These are phyloP conservation scores for Trichosporon asahii DNA, from an alignment of 1,284 basidiomycete species.

Conservation along the genomic window DNA sequence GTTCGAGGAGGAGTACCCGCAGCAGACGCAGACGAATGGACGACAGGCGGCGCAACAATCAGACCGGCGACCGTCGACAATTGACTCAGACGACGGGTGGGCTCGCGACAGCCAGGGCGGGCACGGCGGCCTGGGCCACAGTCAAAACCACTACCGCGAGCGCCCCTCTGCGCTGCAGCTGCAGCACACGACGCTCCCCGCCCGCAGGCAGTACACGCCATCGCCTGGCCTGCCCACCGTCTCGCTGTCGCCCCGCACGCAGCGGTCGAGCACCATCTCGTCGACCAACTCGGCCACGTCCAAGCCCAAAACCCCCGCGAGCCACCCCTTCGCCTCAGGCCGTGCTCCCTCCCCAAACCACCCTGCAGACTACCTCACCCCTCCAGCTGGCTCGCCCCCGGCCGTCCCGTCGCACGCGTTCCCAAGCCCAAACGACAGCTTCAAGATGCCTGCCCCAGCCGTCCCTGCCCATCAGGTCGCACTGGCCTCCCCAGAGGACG, in stretches of 20 bases:
- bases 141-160: background rate
- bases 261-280: conserved; percentile 28
- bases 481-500: conserved; percentile 39
- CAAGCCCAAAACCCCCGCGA: conserved; percentile 19
- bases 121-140: too few relatives aligned
- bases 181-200: background rate
- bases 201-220: background rate
- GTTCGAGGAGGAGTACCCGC: conserved; percentile 18
- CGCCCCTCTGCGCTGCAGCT: conserved; percentile 4
- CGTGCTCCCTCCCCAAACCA: conserved; percentile 23
- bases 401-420: conserved; percentile 26
- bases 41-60: background rate
- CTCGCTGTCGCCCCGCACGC: background rate
- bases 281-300: conserved; percentile 26
- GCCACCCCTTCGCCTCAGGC: conserved; percentile 38
- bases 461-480: conserved; percentile 40
- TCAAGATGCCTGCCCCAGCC: conserved; percentile 16
- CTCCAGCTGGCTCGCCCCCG: background rate
- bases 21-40: background rate
- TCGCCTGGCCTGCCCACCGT: background rate
- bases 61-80: background rate
- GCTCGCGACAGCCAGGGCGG: background rate
- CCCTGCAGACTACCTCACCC: conserved; percentile 10
- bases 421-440: conserved; percentile 32
- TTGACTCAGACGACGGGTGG: background rate